Evolutionary conservation across 2,329 filamentous ascomycete genomes (phyloP), one percentile per base, ranked within the genome.

Genomic region (Penicillium sp.): DNA sequence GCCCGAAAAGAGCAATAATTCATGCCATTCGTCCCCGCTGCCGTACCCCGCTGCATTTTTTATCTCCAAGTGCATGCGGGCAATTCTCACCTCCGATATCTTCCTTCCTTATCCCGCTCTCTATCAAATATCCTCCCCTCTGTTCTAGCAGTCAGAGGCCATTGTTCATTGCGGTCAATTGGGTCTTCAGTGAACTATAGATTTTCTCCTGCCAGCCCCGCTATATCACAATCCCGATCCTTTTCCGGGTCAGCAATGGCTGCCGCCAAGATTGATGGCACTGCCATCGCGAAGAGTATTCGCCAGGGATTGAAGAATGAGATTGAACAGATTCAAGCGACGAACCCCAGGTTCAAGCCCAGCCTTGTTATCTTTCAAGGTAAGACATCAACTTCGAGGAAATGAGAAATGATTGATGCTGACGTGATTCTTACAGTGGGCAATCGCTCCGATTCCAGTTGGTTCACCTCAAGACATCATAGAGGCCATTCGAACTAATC

Each of bases 281-380:
- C 86, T 49, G 89, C 89, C 69, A 90, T 97, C 76, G 93, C 93
- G 62, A 95, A 92, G 77, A 81, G 78, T 68, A 95, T 97, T 69
- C 86, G 93, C 54, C 88, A 91, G 76, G 80, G 80, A 54, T 80
- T 99, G 64, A 86, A 86, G 63, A 76, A 76, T 39, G 86, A 96
- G 72, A 95, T 99, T 72, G 80, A 82, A 60, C 78, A 88, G 69
- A 87, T 84, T 69, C 92, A 96, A 73, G 80, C 82, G 73, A 72
- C 78, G 53, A 96, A 96, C 70, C 87, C 92, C 34, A 81, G 90
- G 62, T 99, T 90, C 78, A 84, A 86, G 75, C 93, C 93, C 44
- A 87, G 82, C 58, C 79, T 99, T 69, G 93, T 90, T 71, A 99
- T 99, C 70, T 86, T 99, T 59, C 93, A 99, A 82, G 88, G 89